These are phyloP conservation scores for Hypoxylon perforatum DNA, from an alignment of 495 filamentous ascomycete species.

Conservation along the genomic window DNA sequence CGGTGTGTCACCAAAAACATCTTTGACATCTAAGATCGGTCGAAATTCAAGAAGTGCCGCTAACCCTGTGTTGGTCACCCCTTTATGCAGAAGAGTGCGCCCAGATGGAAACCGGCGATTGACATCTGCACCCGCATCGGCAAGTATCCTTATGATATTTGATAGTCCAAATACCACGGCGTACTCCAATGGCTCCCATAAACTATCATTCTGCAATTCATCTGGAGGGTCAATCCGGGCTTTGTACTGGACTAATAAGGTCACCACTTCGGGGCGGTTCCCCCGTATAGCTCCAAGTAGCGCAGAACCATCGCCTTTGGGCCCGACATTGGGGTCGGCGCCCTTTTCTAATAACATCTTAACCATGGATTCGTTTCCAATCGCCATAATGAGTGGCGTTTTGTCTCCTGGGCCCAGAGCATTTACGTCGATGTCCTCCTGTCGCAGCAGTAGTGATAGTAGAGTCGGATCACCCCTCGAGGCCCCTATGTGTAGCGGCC, in stretches of 20 bases:
- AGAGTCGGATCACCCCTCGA: neutral
- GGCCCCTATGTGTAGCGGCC: constrained; percentile 1
- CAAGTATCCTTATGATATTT: constrained; percentile 6
- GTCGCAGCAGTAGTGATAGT: neutral
- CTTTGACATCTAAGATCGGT: constrained; percentile 5
- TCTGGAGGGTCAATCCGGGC: neutral
- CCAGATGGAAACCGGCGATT: neutral
- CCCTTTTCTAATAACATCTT: neutral
- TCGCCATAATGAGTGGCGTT: neutral
- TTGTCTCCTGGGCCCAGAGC: too few species aligned
- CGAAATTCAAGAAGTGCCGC: neutral
- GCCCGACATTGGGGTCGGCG: neutral
- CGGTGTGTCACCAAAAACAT: neutral
- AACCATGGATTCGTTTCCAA: neutral
- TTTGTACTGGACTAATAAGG: neutral
- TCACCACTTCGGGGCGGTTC: neutral
- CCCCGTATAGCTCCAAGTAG: neutral
- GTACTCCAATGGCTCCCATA: neutral
- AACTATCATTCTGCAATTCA: neutral
- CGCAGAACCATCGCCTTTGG: neutral
- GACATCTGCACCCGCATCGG: constrained; percentile 3
- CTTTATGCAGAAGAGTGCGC: neutral
- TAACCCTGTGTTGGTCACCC: neutral
- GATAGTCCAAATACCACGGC: neutral
- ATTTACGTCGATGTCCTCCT: neutral